phyloP scores from a whole-genome alignment of 768 basidiomycete genomes.

The Podaxis mareebaensis region DNA sequence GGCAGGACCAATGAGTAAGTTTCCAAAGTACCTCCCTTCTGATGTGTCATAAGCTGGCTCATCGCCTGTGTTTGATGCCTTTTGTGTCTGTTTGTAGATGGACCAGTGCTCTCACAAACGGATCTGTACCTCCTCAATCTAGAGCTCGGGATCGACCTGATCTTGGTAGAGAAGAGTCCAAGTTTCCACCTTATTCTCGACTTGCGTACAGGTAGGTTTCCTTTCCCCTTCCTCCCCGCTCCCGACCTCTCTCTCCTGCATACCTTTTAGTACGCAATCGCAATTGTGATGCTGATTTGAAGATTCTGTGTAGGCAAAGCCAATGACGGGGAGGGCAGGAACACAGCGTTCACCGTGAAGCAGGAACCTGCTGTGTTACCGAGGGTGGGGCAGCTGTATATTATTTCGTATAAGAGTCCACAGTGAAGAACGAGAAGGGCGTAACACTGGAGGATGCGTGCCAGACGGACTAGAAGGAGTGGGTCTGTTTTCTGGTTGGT shows the following conservation, averaged over 20 bases:
- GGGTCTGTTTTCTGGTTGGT: slow-evolving; percentile 26
- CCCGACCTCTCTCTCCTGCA: background rate
- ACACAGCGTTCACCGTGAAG: slow-evolving; percentile 51
- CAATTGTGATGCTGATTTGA: background rate
- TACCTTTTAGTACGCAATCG: background rate
- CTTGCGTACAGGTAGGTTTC: slow-evolving; percentile 56
- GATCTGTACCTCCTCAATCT: slow-evolving; percentile 78
- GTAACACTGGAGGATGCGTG: slow-evolving; percentile 76
- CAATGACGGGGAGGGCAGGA: slow-evolving; percentile 54
- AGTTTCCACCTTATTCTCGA: slow-evolving; percentile 73
- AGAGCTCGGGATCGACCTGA: slow-evolving; percentile 72
- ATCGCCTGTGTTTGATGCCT: slow-evolving; percentile 43
- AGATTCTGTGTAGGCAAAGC: slow-evolving; percentile 46
- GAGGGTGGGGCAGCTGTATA: slow-evolving; percentile 26
- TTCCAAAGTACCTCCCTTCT: slow-evolving; percentile 74
- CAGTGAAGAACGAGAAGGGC: slow-evolving; percentile 78
- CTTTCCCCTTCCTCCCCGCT: background rate
- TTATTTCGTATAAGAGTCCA: slow-evolving; percentile 58
- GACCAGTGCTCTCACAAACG: slow-evolving; percentile 76
- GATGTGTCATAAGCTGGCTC: slow-evolving; percentile 74
- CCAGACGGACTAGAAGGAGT: slow-evolving; percentile 75
- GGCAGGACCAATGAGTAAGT: slow-evolving; percentile 66
- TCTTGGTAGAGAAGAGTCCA: slow-evolving; percentile 51
- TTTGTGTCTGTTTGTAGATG: slow-evolving; percentile 46
- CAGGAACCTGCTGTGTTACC: slow-evolving; percentile 21